Evolutionary conservation across 768 basidiomycete genomes (phyloP), one percentile per base, ranked within the genome.

Genomic region (Sistotremastrum suecicum): DNA sequence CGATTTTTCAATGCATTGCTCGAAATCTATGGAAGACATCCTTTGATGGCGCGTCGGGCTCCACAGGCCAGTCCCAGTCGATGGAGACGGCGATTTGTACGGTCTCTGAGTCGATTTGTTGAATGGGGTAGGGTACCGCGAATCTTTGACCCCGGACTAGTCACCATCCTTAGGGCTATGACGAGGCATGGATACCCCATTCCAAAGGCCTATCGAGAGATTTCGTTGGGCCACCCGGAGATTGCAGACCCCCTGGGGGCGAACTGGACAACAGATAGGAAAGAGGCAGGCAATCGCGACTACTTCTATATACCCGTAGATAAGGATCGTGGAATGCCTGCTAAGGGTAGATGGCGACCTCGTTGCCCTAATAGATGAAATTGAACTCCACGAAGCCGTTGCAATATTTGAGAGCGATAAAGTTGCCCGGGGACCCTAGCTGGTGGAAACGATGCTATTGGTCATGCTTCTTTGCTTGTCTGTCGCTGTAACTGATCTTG

Each of bases 1-100:
- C 67, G 72, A 39, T 83, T 83, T 56, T 83, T 78, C 62, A 82
- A 81, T 45, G 75, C 76, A 2, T 64, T 74, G 6, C 60, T 84
- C 8, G 58, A 63, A 7, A 60, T 79, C 40, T 67, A 71, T 35
- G 55, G 60, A 11, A 56, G 58, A 7, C 54, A 55, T 9, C 46
- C 55, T 28, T 37, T 32, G 41, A 45, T 53, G 50, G 38, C 32
- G 28, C 43, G 30, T 7, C 35, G 51, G 5, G 11, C 31, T 20
- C 6, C 4, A 32, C 48, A 43, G 11, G 3, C 38, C 7, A 48
- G 12, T 11, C 40, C 37, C n/a, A 32, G 39, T 7, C 30, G 36
- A 34, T 42, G 46, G 46, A 12, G 39, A 37, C 29, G 41, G n/a
- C 20, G 20, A 20, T 20, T 20, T 20, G 20, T 20, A 20, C 20